phyloP scores from a whole-genome alignment of 805 yeast species.

The Spathaspora girioi region DNA sequence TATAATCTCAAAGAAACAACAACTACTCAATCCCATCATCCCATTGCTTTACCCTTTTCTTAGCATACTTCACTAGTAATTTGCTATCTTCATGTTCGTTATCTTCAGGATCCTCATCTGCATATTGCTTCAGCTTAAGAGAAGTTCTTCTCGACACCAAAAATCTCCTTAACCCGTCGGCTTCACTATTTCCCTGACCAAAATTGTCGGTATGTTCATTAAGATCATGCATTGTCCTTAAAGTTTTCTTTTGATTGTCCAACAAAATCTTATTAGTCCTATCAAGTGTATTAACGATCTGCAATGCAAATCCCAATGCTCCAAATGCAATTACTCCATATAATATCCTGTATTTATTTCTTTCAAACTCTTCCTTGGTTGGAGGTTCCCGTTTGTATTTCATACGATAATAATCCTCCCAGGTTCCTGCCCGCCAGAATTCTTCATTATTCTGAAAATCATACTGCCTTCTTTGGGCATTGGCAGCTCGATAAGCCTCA shows the following conservation, averaged over 20 bases:
- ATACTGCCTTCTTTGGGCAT: conserved; percentile 32
- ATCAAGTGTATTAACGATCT: conserved; percentile 35
- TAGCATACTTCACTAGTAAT: conserved; percentile 31
- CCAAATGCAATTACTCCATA: conserved; percentile 32
- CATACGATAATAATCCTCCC: conserved; percentile 59
- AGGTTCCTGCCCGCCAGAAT: conserved; percentile 60
- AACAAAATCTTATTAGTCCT: conserved; percentile 25
- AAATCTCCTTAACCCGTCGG: conserved; percentile 31
- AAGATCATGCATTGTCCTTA: conserved; percentile 27
- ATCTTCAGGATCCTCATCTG: conserved; percentile 11
- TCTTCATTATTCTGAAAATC: conserved; percentile 32
- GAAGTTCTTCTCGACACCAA: conserved; percentile 29
- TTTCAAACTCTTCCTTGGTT: conserved; percentile 38
- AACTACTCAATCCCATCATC: conserved; percentile 3
- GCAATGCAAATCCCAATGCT: conserved; percentile 27
- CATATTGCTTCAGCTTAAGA: conserved; percentile 17
- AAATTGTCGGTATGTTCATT: conserved; percentile 22
- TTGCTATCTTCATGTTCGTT: conserved; percentile 22
- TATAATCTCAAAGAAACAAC: background rate
- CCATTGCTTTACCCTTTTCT: conserved; percentile 18
- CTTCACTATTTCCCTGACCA: conserved; percentile 23
- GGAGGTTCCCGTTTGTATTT: conserved; percentile 34
- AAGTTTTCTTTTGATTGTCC: conserved; percentile 21
- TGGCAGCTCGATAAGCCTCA: conserved; percentile 35
- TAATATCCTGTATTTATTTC: conserved; percentile 40